Percentiles rank a stretch among this genome's conserved stretches.
These are phyloP conservation scores for Phytophthora palmivora DNA, from an alignment of 352 stramenopile species.

Conservation along the genomic window DNA sequence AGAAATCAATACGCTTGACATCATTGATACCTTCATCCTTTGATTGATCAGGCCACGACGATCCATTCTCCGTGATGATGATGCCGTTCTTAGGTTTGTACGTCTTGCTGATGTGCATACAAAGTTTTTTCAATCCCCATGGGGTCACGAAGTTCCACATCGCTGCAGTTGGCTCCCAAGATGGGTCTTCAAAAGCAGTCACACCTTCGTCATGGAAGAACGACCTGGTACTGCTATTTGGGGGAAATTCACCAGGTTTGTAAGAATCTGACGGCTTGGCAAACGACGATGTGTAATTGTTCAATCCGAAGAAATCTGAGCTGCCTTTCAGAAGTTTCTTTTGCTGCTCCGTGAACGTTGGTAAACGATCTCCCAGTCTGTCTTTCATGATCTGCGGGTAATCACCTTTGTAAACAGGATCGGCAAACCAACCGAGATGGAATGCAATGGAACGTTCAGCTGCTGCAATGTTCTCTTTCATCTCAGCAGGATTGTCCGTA, in stretches of 20 bases:
- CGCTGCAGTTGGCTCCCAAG: slow-evolving; percentile 86
- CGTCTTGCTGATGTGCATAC: slow-evolving; percentile 90
- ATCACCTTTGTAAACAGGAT: slow-evolving; percentile 91
- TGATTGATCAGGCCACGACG: slow-evolving; percentile 62
- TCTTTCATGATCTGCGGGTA: slow-evolving; percentile 93
- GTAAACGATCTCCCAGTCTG: slow-evolving; percentile 81
- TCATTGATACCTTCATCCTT: slow-evolving; percentile 83
- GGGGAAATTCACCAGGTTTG: slow-evolving; percentile 18
- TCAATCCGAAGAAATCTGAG: slow-evolving; percentile 95
- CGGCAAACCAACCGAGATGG: slow-evolving; percentile 90
- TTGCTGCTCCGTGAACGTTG: slow-evolving; percentile 89
- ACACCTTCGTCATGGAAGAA: slow-evolving; percentile 56
- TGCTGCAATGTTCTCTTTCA: slow-evolving; percentile 69
- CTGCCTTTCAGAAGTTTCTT: slow-evolving; percentile 81
- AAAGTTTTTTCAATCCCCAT: slow-evolving; percentile 87
- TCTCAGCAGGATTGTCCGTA: slow-evolving; percentile 46
- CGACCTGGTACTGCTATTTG: slow-evolving; percentile 29
- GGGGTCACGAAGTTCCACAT: slow-evolving; percentile 76
- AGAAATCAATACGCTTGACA: slow-evolving; percentile 80
- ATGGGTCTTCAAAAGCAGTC: slow-evolving; percentile 45
- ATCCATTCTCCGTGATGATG: slow-evolving; percentile 94
- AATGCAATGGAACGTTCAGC: slow-evolving; percentile 87
- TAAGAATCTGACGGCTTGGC: slow-evolving; percentile 51
- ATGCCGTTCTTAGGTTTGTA: slow-evolving; percentile 87
- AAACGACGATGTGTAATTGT: slow-evolving; percentile 91